Conservation (phyloP, 169 alveolate genomes). For the Plasmodium reichenowi region DNA sequence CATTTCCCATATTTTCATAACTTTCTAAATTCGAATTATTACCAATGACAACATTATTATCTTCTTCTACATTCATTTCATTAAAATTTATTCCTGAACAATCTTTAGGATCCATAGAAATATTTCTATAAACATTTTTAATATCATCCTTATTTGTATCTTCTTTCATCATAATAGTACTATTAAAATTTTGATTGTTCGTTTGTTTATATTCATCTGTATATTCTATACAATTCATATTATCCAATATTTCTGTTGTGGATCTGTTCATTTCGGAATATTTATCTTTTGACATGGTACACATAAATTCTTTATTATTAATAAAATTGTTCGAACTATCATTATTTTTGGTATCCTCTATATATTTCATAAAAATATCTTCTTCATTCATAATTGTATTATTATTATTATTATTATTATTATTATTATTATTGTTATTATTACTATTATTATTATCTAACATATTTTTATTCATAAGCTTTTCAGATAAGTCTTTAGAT, state of each 20-base stretch:
- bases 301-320: not conserved
- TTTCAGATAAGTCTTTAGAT: conserved; percentile 5
- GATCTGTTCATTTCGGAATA: not conserved
- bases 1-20: no score
- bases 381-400: conserved; percentile 15
- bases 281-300: not conserved
- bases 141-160: conserved; percentile 1
- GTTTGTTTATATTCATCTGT: not conserved
- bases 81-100: not conserved
- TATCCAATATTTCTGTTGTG: not conserved
- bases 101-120: not conserved
- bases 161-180: not conserved
- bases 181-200: not conserved
- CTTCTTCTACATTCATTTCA: not conserved
- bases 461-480: not conserved
- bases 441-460: not conserved
- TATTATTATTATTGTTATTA: not conserved
- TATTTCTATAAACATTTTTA: not conserved
- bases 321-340: not conserved
- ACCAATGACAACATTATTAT: not conserved
- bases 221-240: not conserved
- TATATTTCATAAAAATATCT: conserved; percentile 6
- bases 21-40: no score
- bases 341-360: conserved; percentile 17
- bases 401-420: not conserved